These are phyloP conservation scores for Mycena maculata DNA, from an alignment of 768 basidiomycete species.

Conservation along the genomic window DNA sequence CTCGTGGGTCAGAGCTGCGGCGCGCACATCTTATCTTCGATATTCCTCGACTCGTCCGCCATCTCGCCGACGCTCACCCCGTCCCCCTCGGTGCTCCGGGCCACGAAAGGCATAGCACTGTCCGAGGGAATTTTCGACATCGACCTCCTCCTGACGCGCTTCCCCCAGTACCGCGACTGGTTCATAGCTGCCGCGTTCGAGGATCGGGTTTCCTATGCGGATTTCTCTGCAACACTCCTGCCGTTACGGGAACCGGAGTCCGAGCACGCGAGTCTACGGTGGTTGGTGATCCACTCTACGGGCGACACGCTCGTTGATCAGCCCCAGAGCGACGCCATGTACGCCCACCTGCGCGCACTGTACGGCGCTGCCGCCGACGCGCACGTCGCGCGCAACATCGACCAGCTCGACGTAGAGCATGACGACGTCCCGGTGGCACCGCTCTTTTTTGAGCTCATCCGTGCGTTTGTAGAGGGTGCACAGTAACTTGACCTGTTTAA, in stretches of 20 bases:
- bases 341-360: conserved; percentile 59
- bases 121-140: conserved; percentile 87
- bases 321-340: conserved; percentile 71
- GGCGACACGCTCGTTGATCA: conserved; percentile 77
- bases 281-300: conserved; percentile 82
- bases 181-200: conserved; percentile 79
- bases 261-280: conserved; percentile 52
- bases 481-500: conserved; percentile 9
- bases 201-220: conserved; percentile 55
- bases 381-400: conserved; percentile 46
- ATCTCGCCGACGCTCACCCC: conserved; percentile 60
- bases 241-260: conserved; percentile 48
- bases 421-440: conserved; percentile 56
- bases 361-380: conserved; percentile 41
- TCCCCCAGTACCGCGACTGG: conserved; percentile 76
- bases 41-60: conserved; percentile 67
- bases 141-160: conserved; percentile 68
- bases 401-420: conserved; percentile 64
- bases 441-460: conserved; percentile 17
- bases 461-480: conserved; percentile 35
- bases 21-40: conserved; percentile 81
- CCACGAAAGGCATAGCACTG: conserved; percentile 65
- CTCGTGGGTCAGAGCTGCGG: conserved; percentile 85
- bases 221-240: conserved; percentile 59
- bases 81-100: conserved; percentile 50